Conservation (phyloP, 768 basidiomycete species). For the Pleurotus tuber-regium region DNA sequence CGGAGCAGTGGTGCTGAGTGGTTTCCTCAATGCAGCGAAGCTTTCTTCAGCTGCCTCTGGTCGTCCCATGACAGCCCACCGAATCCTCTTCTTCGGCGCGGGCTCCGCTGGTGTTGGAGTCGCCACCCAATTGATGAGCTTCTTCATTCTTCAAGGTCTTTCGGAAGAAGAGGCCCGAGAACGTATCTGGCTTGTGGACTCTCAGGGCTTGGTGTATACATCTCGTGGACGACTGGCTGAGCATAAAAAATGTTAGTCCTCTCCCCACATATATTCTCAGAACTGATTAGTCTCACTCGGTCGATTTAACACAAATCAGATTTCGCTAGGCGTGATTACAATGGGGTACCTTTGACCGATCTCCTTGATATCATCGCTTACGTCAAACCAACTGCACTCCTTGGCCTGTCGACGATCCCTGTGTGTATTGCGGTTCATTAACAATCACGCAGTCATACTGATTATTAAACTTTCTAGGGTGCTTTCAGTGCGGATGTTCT, state of each 20-base stretch:
- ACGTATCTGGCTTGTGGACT: conserved; percentile 82
- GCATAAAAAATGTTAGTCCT: conserved; percentile 75
- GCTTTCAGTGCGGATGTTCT: conserved; percentile 77
- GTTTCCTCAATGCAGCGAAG: conserved; percentile 85
- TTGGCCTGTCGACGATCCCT: conserved; percentile 86
- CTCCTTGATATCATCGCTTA: conserved; percentile 76
- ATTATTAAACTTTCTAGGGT: conserved; percentile 34
- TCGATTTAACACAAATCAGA: conserved; percentile 35
- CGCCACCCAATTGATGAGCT: conserved; percentile 83
- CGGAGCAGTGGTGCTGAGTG: conserved; percentile 88
- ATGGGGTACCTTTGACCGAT: conserved; percentile 69
- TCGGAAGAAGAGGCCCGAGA: conserved; percentile 72
- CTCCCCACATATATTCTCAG: too few species aligned
- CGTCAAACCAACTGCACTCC: conserved; percentile 84
- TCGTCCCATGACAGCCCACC: conserved; percentile 64
- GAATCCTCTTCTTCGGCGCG: conserved; percentile 90
- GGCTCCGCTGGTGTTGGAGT: conserved; percentile 93
- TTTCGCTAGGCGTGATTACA: conserved; percentile 82
- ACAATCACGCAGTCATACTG: not conserved
- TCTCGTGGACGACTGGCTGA: conserved; percentile 71
- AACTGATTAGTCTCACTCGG: conserved; percentile 1
- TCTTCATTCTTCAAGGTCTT: conserved; percentile 82
- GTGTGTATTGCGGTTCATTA: conserved; percentile 28
- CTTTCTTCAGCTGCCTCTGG: conserved; percentile 73
- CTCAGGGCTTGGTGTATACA: conserved; percentile 81